phyloP scores from a whole-genome alignment of 345 rosid genomes.

The Angophora floribunda region DNA sequence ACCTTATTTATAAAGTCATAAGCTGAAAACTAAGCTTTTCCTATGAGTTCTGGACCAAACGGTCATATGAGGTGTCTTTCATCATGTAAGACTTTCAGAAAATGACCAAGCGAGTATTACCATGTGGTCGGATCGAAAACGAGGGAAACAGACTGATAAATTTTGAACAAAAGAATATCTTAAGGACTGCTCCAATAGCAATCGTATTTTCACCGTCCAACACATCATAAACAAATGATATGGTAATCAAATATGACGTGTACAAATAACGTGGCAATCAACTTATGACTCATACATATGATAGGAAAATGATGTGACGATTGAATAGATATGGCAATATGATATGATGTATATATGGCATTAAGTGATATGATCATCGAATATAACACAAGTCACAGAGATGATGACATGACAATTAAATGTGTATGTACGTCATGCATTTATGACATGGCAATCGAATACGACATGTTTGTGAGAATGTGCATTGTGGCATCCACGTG shows the following conservation, averaged over 20 bases:
- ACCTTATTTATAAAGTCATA: not conserved
- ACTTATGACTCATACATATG: not conserved
- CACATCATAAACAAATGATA: not conserved
- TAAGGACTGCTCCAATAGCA: not conserved
- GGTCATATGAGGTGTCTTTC: not conserved
- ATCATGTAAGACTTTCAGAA: not conserved
- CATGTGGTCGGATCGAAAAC: not conserved
- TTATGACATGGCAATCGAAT: not conserved
- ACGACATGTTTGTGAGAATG: not conserved
- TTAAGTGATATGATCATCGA: not conserved
- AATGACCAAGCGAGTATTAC: not conserved
- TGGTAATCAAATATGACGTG: not conserved
- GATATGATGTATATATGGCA: not conserved
- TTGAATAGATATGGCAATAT: not conserved
- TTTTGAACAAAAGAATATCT: not conserved
- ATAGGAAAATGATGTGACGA: not conserved
- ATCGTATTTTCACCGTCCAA: not conserved
- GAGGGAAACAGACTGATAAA: not conserved
- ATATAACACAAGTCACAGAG: not conserved
- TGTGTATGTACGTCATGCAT: not conserved
- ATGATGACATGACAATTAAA: not conserved
- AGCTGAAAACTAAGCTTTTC: not conserved
- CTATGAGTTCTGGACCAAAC: not conserved
- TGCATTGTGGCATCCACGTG: not conserved
- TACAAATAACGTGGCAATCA: not conserved